Conservation (phyloP, 2,329 filamentous ascomycete species). For the Dothistroma septosporum region DNA sequence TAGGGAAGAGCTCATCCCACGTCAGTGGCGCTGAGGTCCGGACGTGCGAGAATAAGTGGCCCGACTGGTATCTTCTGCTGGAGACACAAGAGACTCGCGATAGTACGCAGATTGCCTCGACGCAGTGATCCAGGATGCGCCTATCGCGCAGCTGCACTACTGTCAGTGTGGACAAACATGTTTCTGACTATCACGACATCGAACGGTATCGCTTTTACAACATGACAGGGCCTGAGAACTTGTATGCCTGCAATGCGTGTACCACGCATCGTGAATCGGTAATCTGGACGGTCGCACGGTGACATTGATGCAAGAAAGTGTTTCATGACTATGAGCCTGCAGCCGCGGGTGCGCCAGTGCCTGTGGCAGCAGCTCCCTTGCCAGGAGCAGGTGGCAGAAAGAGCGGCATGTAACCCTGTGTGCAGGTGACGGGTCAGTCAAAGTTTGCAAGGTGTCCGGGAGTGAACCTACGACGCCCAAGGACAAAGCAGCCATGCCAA, state of each 20-base stretch:
- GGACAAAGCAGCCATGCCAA: conserved; percentile 65
- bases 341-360: conserved; percentile 19
- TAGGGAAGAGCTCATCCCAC: neutral
- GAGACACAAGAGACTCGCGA: no score
- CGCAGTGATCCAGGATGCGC: no score
- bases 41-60: neutral
- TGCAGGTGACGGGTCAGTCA: conserved; percentile 6
- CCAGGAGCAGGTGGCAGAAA: conserved; percentile 56
- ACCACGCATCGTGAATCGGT: no score
- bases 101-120: no score
- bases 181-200: no score
- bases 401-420: conserved; percentile 60
- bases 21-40: neutral
- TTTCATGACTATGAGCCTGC: conserved; percentile 3
- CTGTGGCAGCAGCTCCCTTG: conserved; percentile 8
- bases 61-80: neutral
- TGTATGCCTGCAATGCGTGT: no score
- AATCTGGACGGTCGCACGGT: no score
- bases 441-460: conserved; percentile 36
- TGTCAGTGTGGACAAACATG: no score
- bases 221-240: no score
- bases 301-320: neutral
- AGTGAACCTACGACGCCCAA: conserved; percentile 41
- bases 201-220: no score
- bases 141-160: no score